Base-by-base conservation (phyloP, 306 rosid genomes). In the Trifolium subterraneum region DNA sequence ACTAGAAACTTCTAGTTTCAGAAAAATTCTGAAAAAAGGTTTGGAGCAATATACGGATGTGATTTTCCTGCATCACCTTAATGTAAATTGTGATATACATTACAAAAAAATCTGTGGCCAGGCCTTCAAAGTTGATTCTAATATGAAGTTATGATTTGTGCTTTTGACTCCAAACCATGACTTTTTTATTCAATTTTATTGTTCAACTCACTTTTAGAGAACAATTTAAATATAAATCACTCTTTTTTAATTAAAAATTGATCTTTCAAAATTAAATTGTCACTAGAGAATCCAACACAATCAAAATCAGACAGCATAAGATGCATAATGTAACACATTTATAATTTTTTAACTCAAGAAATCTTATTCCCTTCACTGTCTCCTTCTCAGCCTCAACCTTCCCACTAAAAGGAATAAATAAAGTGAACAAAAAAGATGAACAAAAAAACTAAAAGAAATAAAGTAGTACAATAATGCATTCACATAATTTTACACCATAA, bases 71-170 rank as follows among this genome's bases (percentile, higher is more conserved):
- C 38, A 29, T 20, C 36, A 11, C 58, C 73, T 35, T 23, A 8
- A 60, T 66, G 58, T 66, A 45, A n/a, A 68, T 29, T 15, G 27
- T 27, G 50, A 76, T 47, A 31, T 29, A 51, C 20, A 58, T 66
- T 52, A 16, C 36, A 25, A 2, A 5, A 7, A 2, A 16, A 16
- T 44, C 4, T 44, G 15, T 12, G 7, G 12, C 42, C 42, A 12
- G 10, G 12, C 2, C 18, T 4, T 29, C 6, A 29, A 29, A 29
- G 6, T 29, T 29, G 6, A 29, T 29, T 29, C 33, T 29, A 29
- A 29, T 6, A 29, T 4, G 33, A 29, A 5, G 33, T 0, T 29
- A 6, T 29, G 33, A 29, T 29, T 29, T 29, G 33, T 29, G 33
- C 33, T 29, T 29, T 5, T 29, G 33, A 29, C 6, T 29, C 33